phyloP scores from a whole-genome alignment of 805 yeast species.

The Candida nitratophila region DNA sequence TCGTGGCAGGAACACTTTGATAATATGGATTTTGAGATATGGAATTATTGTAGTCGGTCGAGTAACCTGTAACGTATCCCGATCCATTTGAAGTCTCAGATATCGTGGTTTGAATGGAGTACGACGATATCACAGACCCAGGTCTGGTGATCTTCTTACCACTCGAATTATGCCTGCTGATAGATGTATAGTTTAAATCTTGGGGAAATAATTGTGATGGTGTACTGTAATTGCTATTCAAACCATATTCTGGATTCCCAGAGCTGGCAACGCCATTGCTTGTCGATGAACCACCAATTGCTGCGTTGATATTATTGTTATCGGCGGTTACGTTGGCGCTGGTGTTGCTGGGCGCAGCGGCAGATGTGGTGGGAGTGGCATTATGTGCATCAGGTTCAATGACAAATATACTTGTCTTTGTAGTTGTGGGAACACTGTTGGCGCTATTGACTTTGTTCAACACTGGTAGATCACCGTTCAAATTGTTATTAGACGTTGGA shows the following conservation, averaged over 20 bases:
- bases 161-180: constrained; percentile 7
- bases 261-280: too few species aligned
- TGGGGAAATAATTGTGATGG: constrained; percentile 17
- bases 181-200: constrained; percentile 23
- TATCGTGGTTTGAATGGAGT: constrained; percentile 39
- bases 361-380: background rate
- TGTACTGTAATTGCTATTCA: too few species aligned
- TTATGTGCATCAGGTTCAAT: constrained; percentile 10
- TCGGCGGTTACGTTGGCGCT: background rate
- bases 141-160: constrained; percentile 32
- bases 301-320: background rate
- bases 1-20: background rate
- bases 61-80: constrained; percentile 28
- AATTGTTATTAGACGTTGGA: too few species aligned
- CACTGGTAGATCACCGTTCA: too few species aligned
- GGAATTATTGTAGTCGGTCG: constrained; percentile 20
- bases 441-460: too few species aligned
- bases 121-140: constrained; percentile 43
- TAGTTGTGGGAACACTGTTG: constrained; percentile 1
- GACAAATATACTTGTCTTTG: constrained; percentile 9
- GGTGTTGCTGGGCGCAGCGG: background rate
- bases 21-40: background rate
- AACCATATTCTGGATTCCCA: too few species aligned
- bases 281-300: too few species aligned
- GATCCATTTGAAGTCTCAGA: constrained; percentile 47